phyloP scores from a whole-genome alignment of 83 land plant species.

The Diphasiastrum complanatum region DNA sequence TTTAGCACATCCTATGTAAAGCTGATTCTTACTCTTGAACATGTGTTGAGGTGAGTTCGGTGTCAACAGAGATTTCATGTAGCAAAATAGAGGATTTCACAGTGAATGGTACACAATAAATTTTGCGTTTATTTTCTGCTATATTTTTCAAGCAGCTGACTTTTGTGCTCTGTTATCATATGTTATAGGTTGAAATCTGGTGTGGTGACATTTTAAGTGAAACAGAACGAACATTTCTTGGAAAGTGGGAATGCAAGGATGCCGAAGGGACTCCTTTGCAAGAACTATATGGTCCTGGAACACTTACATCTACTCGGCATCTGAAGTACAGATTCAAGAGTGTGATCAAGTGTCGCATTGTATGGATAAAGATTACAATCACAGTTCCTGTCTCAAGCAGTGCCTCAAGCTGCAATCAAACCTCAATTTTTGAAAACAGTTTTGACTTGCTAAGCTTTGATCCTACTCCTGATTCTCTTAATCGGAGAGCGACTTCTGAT shows the following conservation, averaged over 20 bases:
- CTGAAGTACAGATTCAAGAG: slow-evolving; percentile 48
- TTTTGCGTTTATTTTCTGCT: neutral
- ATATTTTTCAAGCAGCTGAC: neutral
- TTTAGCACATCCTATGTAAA: no score
- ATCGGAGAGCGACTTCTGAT: slow-evolving; percentile 38
- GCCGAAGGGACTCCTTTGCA: slow-evolving; percentile 39
- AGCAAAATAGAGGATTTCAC: no score
- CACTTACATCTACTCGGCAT: slow-evolving; percentile 45
- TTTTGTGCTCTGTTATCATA: neutral
- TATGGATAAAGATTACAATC: slow-evolving; percentile 62
- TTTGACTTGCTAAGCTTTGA: slow-evolving; percentile 66
- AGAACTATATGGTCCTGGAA: slow-evolving; percentile 53
- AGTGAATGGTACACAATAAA: neutral
- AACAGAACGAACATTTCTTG: slow-evolving; percentile 60
- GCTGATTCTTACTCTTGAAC: no score
- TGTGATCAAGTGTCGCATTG: slow-evolving; percentile 55
- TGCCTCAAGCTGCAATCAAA: slow-evolving; percentile 14
- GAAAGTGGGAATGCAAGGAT: slow-evolving; percentile 74
- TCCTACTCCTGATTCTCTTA: slow-evolving; percentile 34
- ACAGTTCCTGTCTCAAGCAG: slow-evolving; percentile 33
- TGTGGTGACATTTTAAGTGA: slow-evolving; percentile 65
- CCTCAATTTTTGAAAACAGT: slow-evolving; percentile 32
- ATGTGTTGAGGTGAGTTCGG: no score
- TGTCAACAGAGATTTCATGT: no score
- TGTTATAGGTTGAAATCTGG: slow-evolving; percentile 80